Conservation (phyloP, 805 yeast genomes). For the Starmerella stigmatis region DNA sequence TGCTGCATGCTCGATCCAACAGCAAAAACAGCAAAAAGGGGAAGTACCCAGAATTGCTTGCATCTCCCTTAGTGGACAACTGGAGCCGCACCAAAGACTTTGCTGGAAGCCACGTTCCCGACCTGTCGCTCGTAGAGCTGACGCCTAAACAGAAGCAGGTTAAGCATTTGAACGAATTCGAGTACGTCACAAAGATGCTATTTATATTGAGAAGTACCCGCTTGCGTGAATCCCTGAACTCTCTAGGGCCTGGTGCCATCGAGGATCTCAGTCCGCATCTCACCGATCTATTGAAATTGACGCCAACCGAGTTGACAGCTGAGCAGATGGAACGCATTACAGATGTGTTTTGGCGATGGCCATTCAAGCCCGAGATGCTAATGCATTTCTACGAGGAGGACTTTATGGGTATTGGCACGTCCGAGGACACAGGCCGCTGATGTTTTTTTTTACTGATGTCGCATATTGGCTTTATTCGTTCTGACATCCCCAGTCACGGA, state of each 20-base stretch:
- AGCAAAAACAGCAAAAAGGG: conserved; percentile 17
- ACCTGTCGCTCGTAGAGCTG: conserved; percentile 45
- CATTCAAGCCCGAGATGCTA: conserved; percentile 62
- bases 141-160: conserved; percentile 38
- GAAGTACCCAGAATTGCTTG: conserved; percentile 17
- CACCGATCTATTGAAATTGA: conserved; percentile 35
- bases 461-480: too few relatives aligned
- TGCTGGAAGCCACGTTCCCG: conserved; percentile 24
- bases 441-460: too few relatives aligned
- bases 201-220: conserved; percentile 41
- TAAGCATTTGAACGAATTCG: conserved; percentile 46
- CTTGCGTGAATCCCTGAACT: conserved; percentile 38
- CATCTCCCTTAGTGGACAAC: conserved; percentile 13
- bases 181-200: conserved; percentile 54
- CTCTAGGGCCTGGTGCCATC: conserved; percentile 72
- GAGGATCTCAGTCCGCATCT: conserved; percentile 32
- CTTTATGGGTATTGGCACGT: not conserved
- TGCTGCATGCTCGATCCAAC: conserved; percentile 26
- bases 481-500: too few relatives aligned
- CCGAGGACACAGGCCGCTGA: not conserved
- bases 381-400: conserved; percentile 36
- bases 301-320: conserved; percentile 40
- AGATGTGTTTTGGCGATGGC: conserved; percentile 58
- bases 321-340: conserved; percentile 48
- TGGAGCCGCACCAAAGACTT: conserved; percentile 12